Evolutionary conservation across 1,139 yeast species (phyloP), one percentile per base, ranked within the genome.

Genomic region (Kurtzmaniella quercitrusa): DNA sequence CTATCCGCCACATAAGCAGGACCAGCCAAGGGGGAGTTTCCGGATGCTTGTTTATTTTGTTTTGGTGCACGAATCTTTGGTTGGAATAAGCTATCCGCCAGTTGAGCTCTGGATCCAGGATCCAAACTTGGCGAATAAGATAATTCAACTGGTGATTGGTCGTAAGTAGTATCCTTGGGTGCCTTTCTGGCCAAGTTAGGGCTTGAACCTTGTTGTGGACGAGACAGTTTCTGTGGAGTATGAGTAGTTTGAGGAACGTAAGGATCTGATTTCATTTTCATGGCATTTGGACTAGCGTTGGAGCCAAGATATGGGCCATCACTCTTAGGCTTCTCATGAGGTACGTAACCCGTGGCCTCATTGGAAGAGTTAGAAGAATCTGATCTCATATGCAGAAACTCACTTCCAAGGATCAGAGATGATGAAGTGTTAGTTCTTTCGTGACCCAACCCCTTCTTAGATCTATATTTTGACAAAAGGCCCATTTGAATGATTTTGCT

Each of bases 291-390:
- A 11, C 11, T 7, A 26, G 30, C 3, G 30, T 12, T 26, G 12
- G 30, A 9, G n/a, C n/a, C 30, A 9, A 14, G 30, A 26, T 26
- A 9, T 7, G 6, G 23, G 6, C 9, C 8, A 21, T 21, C 8
- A 6, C 12, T 14, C 38, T 35, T 35, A n/a, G 9, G 16, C 9
- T 38, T 16, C 5, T 16, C 34, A 30, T 30, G 34, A 30, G 8
- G n/a, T 9, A 14, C 6, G 7, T 30, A 14, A 8, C 18, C 34
- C 16, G 34, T 5, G 32, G 60, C 54, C 18, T 63, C 68, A 30
- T 54, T 47, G 18, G 69, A 65, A 4, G 72, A 64, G 43, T 59
- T 54, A 33, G 68, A 65, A 5, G 71, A 63, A 28, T 60, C 64
- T 21, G 70, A 66, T 20, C 60, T 62, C 18, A 60, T 52, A 26